Evolutionary conservation across 495 filamentous ascomycete genomes (phyloP), one percentile per base, ranked within the genome.

Genomic region (Penicillium macrosclerotiorum): DNA sequence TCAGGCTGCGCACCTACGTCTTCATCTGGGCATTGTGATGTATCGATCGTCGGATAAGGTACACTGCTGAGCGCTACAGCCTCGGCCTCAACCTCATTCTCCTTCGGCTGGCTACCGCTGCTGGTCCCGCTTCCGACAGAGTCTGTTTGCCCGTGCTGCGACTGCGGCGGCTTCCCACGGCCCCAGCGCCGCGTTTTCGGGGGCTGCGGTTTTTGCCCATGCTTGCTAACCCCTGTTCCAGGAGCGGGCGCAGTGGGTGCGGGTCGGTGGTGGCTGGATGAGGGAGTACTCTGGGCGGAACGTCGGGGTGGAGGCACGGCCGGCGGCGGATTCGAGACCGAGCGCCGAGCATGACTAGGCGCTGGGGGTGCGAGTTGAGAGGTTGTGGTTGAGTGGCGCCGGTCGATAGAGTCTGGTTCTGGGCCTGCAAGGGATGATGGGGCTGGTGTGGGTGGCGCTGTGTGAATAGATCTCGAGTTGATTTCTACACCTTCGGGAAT

Each of bases 291-390:
- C n/a, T 52, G 41, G 9, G 47, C 40, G 11, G 65, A 69, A 24
- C 69, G 67, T 17, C 69, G 57, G 9, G 69, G 69, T 19, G 69
- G 69, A 11, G 69, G 69, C 11, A 72, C 52, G 11, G 67, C 69
- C 1, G 69, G 69, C 4, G 69, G 65, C 9, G 69, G 65, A 30
- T 69, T 67, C 17, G 69, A 72, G 16, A 54, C 65, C 6, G 69
- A 68, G 41, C 69, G 65, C 13, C 65, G 64, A 6, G 52, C 27
- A 30, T 57, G 56, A 8, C 16, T 38, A 17, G 62, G 47, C 8
- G 58, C 33, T 29, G 64, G 57, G 6, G 59, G 61, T 8, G 42
- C 47, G 16, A 67, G 62, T 7, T 45, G 46, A 8, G 67, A 58
- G 4, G 52, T 55, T 8, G 51, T 56, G 5, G 55, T 52, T 8